Evolutionary conservation across 228 moss, liverwort and hornwort genomes (phyloP).

Genomic region (Sphagnum fallax): DNA sequence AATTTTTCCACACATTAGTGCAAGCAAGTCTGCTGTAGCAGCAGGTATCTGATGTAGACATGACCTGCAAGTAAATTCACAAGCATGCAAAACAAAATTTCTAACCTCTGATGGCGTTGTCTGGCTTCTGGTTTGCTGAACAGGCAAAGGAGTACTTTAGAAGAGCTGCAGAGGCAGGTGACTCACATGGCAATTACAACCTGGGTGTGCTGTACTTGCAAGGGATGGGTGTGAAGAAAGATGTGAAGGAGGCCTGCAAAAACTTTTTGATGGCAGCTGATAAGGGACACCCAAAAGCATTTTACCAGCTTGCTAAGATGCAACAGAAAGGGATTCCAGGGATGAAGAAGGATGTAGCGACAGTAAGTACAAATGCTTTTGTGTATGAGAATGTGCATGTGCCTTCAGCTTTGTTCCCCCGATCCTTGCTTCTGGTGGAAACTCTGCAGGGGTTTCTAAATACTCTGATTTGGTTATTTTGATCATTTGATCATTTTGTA

Average conservation of each 20-base stretch:
- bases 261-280: slow-evolving; percentile 56
- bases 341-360: slow-evolving; percentile 59
- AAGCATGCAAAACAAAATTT: not conserved
- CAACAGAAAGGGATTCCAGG: slow-evolving; percentile 78
- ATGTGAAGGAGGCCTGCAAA: slow-evolving; percentile 62
- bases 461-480: too few species aligned
- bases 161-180: slow-evolving; percentile 75
- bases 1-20: too few species aligned
- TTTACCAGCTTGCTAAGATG: slow-evolving; percentile 90
- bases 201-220: slow-evolving; percentile 84
- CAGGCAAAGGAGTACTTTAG: slow-evolving; percentile 87
- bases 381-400: too few species aligned
- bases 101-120: not conserved
- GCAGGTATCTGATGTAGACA: too few species aligned
- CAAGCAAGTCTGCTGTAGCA: too few species aligned
- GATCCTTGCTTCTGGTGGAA: not conserved
- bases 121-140: slow-evolving; percentile 18
- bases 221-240: slow-evolving; percentile 69
- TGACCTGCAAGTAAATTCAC: too few species aligned
- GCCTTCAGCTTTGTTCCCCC: not conserved
- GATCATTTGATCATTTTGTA: slow-evolving; percentile 5
- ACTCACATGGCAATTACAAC: slow-evolving; percentile 83
- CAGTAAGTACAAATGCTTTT: slow-evolving; percentile 34
- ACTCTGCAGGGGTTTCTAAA: too few species aligned
- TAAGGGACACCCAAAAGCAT: slow-evolving; percentile 69